phyloP scores from a whole-genome alignment of 225 moss, liverwort and hornwort genomes.

The Antitrichia curtipendula region DNA sequence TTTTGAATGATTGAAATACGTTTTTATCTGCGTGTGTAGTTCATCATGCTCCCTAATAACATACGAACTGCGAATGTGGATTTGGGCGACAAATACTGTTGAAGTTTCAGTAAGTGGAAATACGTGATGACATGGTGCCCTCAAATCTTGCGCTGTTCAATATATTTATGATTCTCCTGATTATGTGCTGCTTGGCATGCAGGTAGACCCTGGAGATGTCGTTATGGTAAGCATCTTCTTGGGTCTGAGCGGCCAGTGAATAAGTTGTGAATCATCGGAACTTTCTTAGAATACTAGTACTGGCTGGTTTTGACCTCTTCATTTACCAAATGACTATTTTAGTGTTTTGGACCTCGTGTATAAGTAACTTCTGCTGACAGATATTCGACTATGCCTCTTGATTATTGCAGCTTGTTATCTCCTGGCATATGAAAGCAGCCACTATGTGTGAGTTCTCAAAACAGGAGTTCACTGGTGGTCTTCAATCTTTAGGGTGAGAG shows the following conservation, averaged over 20 bases:
- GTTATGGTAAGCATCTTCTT: conserved; percentile 60
- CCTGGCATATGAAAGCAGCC: conserved; percentile 98
- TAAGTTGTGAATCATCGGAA: not conserved
- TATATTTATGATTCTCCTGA: not conserved
- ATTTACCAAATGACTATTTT: too few species aligned
- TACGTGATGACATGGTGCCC: not conserved
- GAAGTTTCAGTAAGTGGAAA: not conserved
- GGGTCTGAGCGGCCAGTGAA: not conserved
- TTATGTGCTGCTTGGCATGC: conserved; percentile 19
- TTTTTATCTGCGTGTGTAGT: not conserved
- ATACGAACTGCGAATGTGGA: not conserved
- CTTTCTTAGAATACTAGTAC: not conserved
- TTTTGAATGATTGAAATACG: not conserved
- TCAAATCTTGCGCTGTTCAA: not conserved
- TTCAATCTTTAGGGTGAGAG: conserved; percentile 80
- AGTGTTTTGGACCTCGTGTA: not conserved
- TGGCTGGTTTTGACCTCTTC: not conserved
- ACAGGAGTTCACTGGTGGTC: conserved; percentile 82
- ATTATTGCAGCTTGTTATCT: conserved; percentile 65
- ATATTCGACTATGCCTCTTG: not conserved
- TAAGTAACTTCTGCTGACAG: not conserved
- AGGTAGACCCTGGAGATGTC: conserved; percentile 87
- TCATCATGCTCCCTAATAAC: not conserved
- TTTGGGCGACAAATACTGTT: not conserved
- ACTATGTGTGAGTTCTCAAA: conserved; percentile 98